Evolutionary conservation across 2,329 filamentous ascomycete species (phyloP), one percentile per base, ranked within the genome.

Genomic region (Talaromyces rugulosus): DNA sequence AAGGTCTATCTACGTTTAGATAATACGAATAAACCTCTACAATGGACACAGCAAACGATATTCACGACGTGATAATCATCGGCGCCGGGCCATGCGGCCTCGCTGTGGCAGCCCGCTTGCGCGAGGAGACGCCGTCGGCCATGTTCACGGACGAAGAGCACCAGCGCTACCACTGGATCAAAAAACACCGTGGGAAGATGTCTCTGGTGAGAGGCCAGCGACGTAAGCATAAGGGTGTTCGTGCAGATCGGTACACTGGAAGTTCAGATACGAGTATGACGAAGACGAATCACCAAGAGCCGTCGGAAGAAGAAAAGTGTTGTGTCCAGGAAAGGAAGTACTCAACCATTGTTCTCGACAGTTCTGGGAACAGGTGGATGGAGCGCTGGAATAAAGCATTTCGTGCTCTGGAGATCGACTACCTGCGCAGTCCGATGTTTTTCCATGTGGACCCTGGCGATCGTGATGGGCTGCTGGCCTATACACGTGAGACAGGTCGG

Each of bases 121-220:
- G 84, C 50, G 90, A 94, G 74, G 81, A 83, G 60, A 89, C 89
- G 0, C 90, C 90, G 0, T 90, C 88, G 0, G 89, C 90, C 1
- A 85, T 92, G 58, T 94, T 94, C 75, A 93, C 90, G 0, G 90
- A 94, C 70, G 89, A 91, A 66, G 91, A 94, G 70, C 90, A 94
- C 69, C 86, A 88, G 50, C 83, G 90, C n/a, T 94, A 90, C 71
- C 86, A 90, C 73, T 92, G 89, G 88, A 87, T 92, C 61, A 82
- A 82, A 62, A 88, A 87, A 61, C 84, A 91, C 69, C 82, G 83
- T 31, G 81, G 81, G 31, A 83, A 84, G 33, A 84, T 87, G 73
- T 80, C 81, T 23, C 61, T 64, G 30, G 63, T 62, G 18, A 58
- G 54, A 1, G 62, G 58, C 1, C 54, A 55, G 54, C 14, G 47